Base-by-base conservation (phyloP, 2,329 filamentous ascomycete genomes). In the Microcyclospora pomicola region DNA sequence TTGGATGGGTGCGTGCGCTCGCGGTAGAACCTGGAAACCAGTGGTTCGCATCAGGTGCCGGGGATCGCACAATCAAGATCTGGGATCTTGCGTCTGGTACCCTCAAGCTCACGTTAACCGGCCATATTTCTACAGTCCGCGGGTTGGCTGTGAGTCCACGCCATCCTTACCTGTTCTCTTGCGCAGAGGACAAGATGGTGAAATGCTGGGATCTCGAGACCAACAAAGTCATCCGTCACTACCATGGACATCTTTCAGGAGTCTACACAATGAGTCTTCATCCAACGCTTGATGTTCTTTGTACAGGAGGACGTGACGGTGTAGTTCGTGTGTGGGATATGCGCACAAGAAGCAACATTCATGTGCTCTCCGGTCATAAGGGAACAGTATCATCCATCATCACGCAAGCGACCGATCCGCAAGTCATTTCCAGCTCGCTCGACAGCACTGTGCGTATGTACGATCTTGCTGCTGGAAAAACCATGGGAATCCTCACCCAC, bases 201-300 rank as follows among this genome's bases (percentile, higher is more conserved):
- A 98, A 98, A 64, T 98, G 91, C 65, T 98, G 91, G 91, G 91
- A 98, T 65, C 66, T 98, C 48, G 91, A 98, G 62, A 95, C 88
- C n/a, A 98, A 98, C 67, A 95, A 95, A 62, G 91, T 98, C 42
- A 95, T 96, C 55, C 76, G 88, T 30, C 91, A 98, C 59, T 98
- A 96, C 60, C 91, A 98, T 59, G 92, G 92, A 13, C 91, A 98
- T 64, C 67, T 98, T 15, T 93, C 84, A 51, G 91, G 91, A 46
- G 91, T 98, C 3, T 98, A 98, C 63, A 87, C 87, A 1, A 68
- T 98, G 5, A 75, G 82, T 2, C 67, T 98, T n/a, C 91, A 98
- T 57, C 91, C 91, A 0, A 94, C 86, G 0, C 72, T 98, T 5
- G 91, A 98, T 53, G 82, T 98, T 1, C 72, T 98, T 13, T 87